Evolutionary conservation across 345 rosid genomes (phyloP), one percentile per base, ranked within the genome.

Genomic region (Boechera retrofracta): DNA sequence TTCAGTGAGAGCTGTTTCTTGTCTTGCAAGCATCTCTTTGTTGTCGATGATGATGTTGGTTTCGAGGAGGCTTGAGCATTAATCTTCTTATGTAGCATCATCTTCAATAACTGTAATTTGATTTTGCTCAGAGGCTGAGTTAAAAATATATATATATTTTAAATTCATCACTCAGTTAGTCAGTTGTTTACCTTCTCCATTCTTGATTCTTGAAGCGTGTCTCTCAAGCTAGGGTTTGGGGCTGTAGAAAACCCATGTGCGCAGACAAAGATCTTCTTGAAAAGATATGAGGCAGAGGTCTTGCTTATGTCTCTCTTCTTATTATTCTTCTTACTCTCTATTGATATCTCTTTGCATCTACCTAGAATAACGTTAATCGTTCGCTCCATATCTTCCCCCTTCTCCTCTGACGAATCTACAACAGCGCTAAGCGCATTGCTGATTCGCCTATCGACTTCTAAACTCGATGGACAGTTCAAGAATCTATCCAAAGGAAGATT

Each of bases 381-480:
- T 56, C 95, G 69, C 71, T 94, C 98, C 58, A 94, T 94, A 54
- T 92, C 87, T 49, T 86, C 93, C 7, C 83, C 89, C 51, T 79
- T 77, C 59, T 70, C 83, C 28, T 82, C 89, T 26, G 82, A 69
- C 18, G 80, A 69, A 63, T 77, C 80, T n/a, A 77, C 88, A 61
- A 79, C 77, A 39, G 77, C 72, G 38, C 73, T 59, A 26, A 85
- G 75, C 10, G 83, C 85, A 64, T 79, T 79, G 64, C 95, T 87
- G 32, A 86, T 78, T 75, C 98, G 84, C 54, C 98, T 79, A 54
- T 88, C 93, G 0, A 94, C 92, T 73, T 94, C 98, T 87, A 94
- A 86, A 82, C 95, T 90, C 8, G 98, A 94, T 54, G 98, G 98
- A 79, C 98, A 94, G 56, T 94, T 94, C 16, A 94, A 89, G 74